Base-by-base conservation (phyloP, 352 stramenopile species). In the Pythium sp. region DNA sequence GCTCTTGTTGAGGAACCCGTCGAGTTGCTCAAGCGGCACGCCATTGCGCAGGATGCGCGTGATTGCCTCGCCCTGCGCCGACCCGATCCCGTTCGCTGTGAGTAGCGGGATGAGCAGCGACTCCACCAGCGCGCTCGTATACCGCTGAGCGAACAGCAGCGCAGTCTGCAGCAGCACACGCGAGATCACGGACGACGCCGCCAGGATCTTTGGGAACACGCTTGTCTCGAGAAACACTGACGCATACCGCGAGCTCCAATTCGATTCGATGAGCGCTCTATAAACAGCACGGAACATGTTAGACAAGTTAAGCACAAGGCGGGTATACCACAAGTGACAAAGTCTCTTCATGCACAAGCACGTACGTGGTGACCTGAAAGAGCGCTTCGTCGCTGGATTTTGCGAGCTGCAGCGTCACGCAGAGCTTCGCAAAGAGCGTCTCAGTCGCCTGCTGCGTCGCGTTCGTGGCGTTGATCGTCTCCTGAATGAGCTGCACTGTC, bases 201-300 rank as follows among this genome's bases (percentile, higher is more conserved):
- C 63, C 4, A 76, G 70, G 34, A 93, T 84, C 56, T 86, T 89
- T 0, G 86, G 83, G 30, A 88, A 63, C 9, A 93, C 64, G 38
- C 71, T 85, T 5, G 81, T 77, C 51, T 81, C 70, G 11, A 93
- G 67, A 46, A 87, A 93, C 24, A 89, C 72, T 0, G 72, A 71
- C 2, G 86, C 83, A 66, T 91, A 91, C 12, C 78, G 80, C 20
- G 83, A 90, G 51, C 86, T 91, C 79, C 84, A 92, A 49, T 82
- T 92, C 20, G 79, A 78, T 12, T 87, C 79, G 47, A 92, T 77
- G 9, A 93, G 62, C 8, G 73, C 69, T 46, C 81, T 93, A 28
- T 11, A 34, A 41, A 12, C 8, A 34, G 62, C 28, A 54, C 7
- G 8, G 58, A 36, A 28, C 12, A n/a, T 30, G 12, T 43, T 20